A percentile compares a stretch with the other conserved stretches of the same genome.
phyloP scores from a whole-genome alignment of 2,329 filamentous ascomycete species.

The Colletotrichum filicis region DNA sequence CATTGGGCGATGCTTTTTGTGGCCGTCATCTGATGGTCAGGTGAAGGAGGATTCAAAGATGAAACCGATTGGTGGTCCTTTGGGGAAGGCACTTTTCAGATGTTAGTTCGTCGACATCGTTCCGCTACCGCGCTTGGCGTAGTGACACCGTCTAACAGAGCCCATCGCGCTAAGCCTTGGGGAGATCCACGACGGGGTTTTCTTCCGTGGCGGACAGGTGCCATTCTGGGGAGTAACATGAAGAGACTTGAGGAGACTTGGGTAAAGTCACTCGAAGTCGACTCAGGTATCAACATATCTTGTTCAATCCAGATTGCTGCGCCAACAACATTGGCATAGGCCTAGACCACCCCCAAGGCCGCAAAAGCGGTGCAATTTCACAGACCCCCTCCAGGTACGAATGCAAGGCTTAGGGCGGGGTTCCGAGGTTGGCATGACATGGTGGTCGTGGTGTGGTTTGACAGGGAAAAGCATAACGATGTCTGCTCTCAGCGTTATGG shows the following conservation, averaged over 20 bases:
- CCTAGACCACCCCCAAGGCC: background rate
- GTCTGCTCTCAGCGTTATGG: background rate
- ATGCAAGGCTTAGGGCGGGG: conserved; percentile 2
- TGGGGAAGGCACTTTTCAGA: background rate
- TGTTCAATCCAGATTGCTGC: conserved; percentile 14
- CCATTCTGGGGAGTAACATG: conserved; percentile 1
- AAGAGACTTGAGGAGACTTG: conserved; percentile 16
- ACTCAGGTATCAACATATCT: background rate
- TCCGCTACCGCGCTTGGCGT: background rate
- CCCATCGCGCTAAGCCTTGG: conserved; percentile 4
- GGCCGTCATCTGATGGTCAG: conserved; percentile 9
- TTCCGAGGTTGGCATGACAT: conserved; percentile 5
- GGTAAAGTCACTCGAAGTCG: conserved; percentile 17
- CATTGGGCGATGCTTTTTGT: background rate
- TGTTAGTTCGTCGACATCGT: background rate
- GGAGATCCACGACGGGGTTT: background rate
- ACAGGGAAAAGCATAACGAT: conserved; percentile 5
- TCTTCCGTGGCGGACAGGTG: background rate
- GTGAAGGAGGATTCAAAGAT: background rate
- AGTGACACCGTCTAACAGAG: background rate
- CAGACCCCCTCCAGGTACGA: background rate
- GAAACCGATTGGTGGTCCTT: conserved; percentile 3
- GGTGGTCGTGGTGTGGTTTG: conserved; percentile 3
- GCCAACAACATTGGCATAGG: conserved; percentile 1
- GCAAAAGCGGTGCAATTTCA: conserved; percentile 10